Base-by-base conservation (phyloP, 208 protist genomes). In the Borovskyia barvae region DNA sequence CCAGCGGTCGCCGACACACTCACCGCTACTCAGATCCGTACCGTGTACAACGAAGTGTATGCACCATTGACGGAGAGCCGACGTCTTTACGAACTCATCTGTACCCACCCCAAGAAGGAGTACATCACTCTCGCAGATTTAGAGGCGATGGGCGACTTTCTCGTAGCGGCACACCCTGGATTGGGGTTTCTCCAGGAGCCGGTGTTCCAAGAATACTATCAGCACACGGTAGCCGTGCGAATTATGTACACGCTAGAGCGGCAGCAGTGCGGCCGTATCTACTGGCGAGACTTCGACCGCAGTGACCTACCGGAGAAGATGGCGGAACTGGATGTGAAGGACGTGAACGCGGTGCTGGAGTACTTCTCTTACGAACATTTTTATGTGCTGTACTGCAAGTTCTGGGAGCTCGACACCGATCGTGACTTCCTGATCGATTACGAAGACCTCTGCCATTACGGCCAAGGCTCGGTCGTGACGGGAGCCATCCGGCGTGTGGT, bases 351-450 rank as follows among this genome's bases (percentile, higher is more conserved):
- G 22, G 87, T 92, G 20, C 66, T 90, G 1, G 75, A 83, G 29
- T 99, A 95, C 74, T 99, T 99, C 68, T 97, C 87, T 9, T 99
- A 99, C 73, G 97, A 99, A 81, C 97, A 99, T 70, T 99, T 99
- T 61, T 99, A 99, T 81, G 98, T 99, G 12, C 86, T 99, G 14
- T 99, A 99, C 80, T 99, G 97, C 83, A 97, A 97, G 68, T 99
- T 99, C 77, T 99, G 97, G 97, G 97, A 99, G 81, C 82, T 99
- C 7, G 97, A 99, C 66, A 94, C 82, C 1, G 92, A 99, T 75
- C 87, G 97, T 41, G 96, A 99, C 66, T 60, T 92, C 8, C 72
- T 94, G 12, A 76, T 99, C 22, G 82, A 75, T 40, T 84, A 74
- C 48, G 70, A 81, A 41, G 97, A 99, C 48, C 52, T 99, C 17